Percentiles rank a stretch among this genome's conserved stretches.
Conservation (phyloP, 1,284 basidiomycete genomes). For the Singerocomus inundabilis region DNA sequence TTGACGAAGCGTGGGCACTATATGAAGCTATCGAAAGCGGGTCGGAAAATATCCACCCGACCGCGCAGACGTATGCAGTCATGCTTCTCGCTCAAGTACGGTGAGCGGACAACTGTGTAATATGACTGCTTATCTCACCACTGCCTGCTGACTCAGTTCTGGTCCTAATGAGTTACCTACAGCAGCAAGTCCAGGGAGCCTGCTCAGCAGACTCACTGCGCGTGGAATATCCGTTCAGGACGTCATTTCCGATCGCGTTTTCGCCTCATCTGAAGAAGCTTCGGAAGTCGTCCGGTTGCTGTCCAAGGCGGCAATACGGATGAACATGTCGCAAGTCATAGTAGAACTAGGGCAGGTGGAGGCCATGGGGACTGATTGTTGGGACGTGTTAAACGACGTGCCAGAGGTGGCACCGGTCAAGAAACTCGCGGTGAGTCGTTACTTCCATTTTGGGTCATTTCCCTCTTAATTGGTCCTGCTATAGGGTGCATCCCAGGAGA, state of each 20-base stretch:
- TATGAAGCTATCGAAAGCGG: slow-evolving; percentile 55
- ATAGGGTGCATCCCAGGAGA: slow-evolving; percentile 20
- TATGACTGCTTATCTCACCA: slow-evolving; percentile 8
- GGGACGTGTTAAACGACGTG: slow-evolving; percentile 49
- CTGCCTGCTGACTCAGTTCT: slow-evolving; percentile 38
- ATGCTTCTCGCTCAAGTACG: slow-evolving; percentile 58
- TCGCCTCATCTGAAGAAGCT: slow-evolving; percentile 54
- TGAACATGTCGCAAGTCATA: slow-evolving; percentile 51
- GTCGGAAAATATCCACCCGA: slow-evolving; percentile 48
- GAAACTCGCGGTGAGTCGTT: slow-evolving; percentile 26
- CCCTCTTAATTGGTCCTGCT: background rate
- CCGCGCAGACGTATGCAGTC: slow-evolving; percentile 62
- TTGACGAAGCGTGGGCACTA: slow-evolving; percentile 57
- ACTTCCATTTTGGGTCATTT: background rate
- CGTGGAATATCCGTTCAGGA: slow-evolving; percentile 50
- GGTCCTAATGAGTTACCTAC: slow-evolving; percentile 23
- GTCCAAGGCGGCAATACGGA: slow-evolving; percentile 57
- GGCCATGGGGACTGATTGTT: slow-evolving; percentile 39
- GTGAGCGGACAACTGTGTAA: slow-evolving; percentile 34
- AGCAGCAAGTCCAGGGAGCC: slow-evolving; percentile 18
- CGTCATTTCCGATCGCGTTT: slow-evolving; percentile 57
- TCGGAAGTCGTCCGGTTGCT: slow-evolving; percentile 54
- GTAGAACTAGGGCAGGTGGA: slow-evolving; percentile 56
- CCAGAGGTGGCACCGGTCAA: slow-evolving; percentile 59
- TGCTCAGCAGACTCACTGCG: slow-evolving; percentile 50